Evolutionary conservation across 139 green algal species (phyloP).

Genomic region (Helicosporidium sp.): DNA sequence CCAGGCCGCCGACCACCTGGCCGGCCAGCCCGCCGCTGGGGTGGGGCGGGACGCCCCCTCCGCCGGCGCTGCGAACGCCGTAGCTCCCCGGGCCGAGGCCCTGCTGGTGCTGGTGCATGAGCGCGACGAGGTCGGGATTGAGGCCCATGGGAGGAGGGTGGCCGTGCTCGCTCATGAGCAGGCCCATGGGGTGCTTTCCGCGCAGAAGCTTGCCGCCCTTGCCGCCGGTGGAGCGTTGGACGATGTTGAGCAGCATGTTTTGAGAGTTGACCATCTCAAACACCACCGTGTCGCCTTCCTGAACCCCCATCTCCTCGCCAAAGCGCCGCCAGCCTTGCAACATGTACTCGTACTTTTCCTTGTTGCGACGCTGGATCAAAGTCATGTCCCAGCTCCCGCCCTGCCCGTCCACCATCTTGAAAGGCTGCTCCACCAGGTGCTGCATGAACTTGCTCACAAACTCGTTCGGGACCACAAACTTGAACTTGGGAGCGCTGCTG

Average conservation of each 20-base stretch:
- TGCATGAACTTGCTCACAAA: slow-evolving; percentile 20
- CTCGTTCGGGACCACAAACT: slow-evolving; percentile 24
- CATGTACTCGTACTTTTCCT: slow-evolving; percentile 30
- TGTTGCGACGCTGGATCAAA: slow-evolving; percentile 22
- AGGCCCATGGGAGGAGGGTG: background rate
- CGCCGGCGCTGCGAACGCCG: background rate
- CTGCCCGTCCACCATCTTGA: slow-evolving; percentile 11
- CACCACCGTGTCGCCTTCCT: slow-evolving; percentile 11
- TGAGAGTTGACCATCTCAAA: slow-evolving; percentile 9
- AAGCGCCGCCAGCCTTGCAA: slow-evolving; percentile 13
- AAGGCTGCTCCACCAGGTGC: slow-evolving; percentile 16
- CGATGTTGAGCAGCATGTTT: slow-evolving; percentile 4
- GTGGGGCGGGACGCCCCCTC: background rate
- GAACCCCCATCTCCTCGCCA: slow-evolving; percentile 3
- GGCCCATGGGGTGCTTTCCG: background rate
- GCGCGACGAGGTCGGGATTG: background rate
- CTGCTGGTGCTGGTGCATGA: background rate
- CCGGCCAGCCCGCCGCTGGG: background rate
- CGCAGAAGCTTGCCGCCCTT: background rate
- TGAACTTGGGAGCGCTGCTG: slow-evolving; percentile 15
- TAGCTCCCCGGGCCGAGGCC: background rate
- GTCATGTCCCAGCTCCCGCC: slow-evolving; percentile 8
- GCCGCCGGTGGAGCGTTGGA: background rate
- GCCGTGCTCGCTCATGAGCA: background rate
- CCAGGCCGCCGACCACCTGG: background rate